Evolutionary conservation across 805 yeast genomes (phyloP).

Genomic region (Kodamaea neixiangensis): DNA sequence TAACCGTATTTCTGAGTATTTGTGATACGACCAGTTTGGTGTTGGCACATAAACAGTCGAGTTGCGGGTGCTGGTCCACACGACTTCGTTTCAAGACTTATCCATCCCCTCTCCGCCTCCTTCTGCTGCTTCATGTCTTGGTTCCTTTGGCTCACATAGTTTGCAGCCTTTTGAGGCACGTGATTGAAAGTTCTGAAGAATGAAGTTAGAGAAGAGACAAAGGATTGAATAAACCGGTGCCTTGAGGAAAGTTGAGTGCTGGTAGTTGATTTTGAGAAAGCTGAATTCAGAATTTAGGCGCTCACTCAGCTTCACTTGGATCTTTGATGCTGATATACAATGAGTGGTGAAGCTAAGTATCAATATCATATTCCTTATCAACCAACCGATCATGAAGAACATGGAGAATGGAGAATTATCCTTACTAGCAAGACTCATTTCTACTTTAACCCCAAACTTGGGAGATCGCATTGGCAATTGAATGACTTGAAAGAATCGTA

Average conservation of each 20-base stretch:
- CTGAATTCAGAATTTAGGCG: no score
- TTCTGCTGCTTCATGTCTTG: not conserved
- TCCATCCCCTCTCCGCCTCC: not conserved
- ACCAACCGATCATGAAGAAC: conserved; percentile 3
- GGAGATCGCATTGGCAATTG: conserved; percentile 36
- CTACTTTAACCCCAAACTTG: conserved; percentile 26
- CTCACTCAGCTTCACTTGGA: no score
- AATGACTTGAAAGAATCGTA: conserved; percentile 20
- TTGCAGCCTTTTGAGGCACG: not conserved
- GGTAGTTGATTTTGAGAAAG: no score
- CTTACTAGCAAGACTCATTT: conserved; percentile 33
- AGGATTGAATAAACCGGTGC: no score
- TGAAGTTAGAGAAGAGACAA: no score
- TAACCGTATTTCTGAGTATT: not conserved
- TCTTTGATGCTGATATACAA: no score
- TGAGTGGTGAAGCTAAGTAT: conserved; percentile 8
- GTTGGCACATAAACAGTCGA: not conserved
- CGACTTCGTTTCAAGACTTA: not conserved
- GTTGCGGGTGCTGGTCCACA: not conserved
- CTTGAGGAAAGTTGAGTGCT: no score
- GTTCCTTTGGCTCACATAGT: not conserved
- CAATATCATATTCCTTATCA: conserved; percentile 19
- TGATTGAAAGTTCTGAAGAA: not conserved
- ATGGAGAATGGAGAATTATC: conserved; percentile 30
- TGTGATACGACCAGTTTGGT: not conserved